Conservation (phyloP, 2,329 filamentous ascomycete genomes). For the Ascochyta pisi region DNA sequence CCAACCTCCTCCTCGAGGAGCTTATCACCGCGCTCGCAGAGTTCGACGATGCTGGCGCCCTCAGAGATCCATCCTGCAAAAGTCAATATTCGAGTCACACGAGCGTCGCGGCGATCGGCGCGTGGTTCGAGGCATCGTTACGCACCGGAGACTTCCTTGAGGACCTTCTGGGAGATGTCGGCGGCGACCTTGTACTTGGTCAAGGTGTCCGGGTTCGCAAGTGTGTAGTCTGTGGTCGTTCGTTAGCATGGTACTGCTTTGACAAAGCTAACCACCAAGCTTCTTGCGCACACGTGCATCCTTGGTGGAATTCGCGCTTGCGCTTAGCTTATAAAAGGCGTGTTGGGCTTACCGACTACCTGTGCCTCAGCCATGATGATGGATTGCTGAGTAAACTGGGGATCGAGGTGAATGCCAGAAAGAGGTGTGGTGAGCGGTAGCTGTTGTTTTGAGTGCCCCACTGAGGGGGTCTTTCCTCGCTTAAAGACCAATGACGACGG, state of each 20-base stretch:
- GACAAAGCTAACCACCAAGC: conserved; percentile 21
- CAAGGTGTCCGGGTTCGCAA: conserved; percentile 91
- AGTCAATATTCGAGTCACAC: conserved; percentile 35
- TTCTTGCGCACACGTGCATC: conserved; percentile 5
- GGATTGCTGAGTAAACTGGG: conserved; percentile 27
- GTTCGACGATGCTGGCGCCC: conserved; percentile 88
- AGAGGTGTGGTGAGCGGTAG: conserved; percentile 31
- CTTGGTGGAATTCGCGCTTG: conserved; percentile 1
- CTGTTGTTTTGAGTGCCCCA: conserved; percentile 46
- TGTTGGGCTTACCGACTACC: conserved; percentile 36
- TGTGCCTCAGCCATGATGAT: conserved; percentile 48
- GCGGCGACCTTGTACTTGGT: conserved; percentile 99
- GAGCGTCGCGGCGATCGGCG: conserved; percentile 9
- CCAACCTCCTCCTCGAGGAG: conserved; percentile 89
- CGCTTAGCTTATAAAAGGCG: not conserved
- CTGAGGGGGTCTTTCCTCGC: conserved; percentile 43
- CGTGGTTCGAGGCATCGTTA: conserved; percentile 17
- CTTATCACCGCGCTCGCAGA: conserved; percentile 96
- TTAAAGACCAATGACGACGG: conserved; percentile 39
- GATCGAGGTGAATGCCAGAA: conserved; percentile 31
- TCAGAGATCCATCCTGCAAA: conserved; percentile 71
- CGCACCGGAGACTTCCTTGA: conserved; percentile 77
- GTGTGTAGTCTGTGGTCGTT: conserved; percentile 73
- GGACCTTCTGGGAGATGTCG: conserved; percentile 92
- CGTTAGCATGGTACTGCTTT: conserved; percentile 38